Conservation (phyloP, 768 basidiomycete genomes). For the Trametes cingulata region DNA sequence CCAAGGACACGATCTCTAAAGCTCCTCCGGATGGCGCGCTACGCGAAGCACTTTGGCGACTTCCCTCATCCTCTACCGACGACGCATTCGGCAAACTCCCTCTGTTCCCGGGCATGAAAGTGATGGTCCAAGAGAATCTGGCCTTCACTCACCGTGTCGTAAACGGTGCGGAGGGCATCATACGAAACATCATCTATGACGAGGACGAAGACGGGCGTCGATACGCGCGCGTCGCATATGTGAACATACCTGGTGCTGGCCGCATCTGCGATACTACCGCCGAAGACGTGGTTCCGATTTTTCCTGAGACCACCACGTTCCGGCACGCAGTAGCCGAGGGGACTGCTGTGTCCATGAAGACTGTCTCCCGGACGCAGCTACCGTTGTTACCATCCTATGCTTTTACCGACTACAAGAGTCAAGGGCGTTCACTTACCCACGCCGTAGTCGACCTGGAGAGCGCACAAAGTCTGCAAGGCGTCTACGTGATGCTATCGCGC, state of each 20-base stretch:
- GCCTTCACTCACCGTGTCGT: background rate
- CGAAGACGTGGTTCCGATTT: background rate
- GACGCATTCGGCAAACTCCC: constrained; percentile 10
- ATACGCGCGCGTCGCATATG: background rate
- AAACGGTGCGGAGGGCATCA: background rate
- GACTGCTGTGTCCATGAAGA: background rate
- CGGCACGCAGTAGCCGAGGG: background rate
- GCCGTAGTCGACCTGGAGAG: background rate
- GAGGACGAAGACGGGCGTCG: background rate
- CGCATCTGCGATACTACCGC: background rate
- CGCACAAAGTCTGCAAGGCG: background rate
- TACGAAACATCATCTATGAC: background rate
- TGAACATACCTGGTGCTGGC: background rate
- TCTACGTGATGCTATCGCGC: background rate
- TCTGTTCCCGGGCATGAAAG: constrained; percentile 25
- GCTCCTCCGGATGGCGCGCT: too few relatives aligned
- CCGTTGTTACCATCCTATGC: background rate
- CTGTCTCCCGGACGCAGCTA: background rate
- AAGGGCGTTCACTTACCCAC: background rate
- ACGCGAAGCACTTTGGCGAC: background rate
- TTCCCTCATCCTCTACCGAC: background rate
- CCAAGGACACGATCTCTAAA: background rate
- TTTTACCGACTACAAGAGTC: background rate
- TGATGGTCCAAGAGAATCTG: constrained; percentile 24
- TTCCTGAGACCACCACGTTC: background rate